Evolutionary conservation across 805 yeast genomes (phyloP).

Genomic region (Cyberlindnera lachancei): DNA sequence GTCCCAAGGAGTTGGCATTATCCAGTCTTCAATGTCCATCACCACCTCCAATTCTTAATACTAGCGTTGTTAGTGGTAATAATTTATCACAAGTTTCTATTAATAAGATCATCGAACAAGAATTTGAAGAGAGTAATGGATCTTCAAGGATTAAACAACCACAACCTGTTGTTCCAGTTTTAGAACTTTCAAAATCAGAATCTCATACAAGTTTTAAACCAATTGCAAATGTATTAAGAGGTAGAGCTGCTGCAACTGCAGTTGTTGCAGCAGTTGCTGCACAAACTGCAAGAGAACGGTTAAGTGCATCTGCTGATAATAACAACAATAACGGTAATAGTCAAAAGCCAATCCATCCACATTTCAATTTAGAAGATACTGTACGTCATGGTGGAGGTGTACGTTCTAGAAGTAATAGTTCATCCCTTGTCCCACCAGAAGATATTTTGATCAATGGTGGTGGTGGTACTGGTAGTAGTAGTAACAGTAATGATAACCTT

Average conservation of each 20-base stretch:
- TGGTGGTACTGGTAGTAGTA: slow-evolving; percentile 9
- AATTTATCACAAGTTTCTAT: slow-evolving; percentile 20
- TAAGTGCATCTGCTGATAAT: slow-evolving; percentile 16
- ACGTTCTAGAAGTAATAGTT: slow-evolving; percentile 25
- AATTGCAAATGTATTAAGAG: slow-evolving; percentile 34
- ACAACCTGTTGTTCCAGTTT: slow-evolving; percentile 2
- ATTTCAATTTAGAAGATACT: slow-evolving; percentile 64
- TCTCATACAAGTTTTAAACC: slow-evolving; percentile 15
- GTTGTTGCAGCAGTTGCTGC: slow-evolving; percentile 34
- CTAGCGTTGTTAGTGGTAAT: slow-evolving; percentile 19
- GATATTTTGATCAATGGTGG: no score
- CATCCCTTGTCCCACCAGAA: no score
- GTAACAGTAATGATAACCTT: slow-evolving; percentile 7
- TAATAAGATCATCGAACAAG: slow-evolving; percentile 16
- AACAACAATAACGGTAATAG: slow-evolving; percentile 5
- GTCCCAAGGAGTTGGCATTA: slow-evolving; percentile 50
- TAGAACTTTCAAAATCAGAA: slow-evolving; percentile 1
- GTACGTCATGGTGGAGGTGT: slow-evolving; percentile 40
- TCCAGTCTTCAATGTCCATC: slow-evolving; percentile 60
- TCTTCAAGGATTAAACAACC: slow-evolving; percentile 7
- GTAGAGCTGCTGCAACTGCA: slow-evolving; percentile 30
- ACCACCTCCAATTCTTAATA: slow-evolving; percentile 60
- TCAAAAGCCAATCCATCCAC: slow-evolving; percentile 59
- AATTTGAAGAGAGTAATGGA: slow-evolving; percentile 3
- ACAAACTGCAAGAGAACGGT: slow-evolving; percentile 26